These are phyloP conservation scores for Brettanomyces sp. DNA, from an alignment of 805 yeast species.

Conservation along the genomic window DNA sequence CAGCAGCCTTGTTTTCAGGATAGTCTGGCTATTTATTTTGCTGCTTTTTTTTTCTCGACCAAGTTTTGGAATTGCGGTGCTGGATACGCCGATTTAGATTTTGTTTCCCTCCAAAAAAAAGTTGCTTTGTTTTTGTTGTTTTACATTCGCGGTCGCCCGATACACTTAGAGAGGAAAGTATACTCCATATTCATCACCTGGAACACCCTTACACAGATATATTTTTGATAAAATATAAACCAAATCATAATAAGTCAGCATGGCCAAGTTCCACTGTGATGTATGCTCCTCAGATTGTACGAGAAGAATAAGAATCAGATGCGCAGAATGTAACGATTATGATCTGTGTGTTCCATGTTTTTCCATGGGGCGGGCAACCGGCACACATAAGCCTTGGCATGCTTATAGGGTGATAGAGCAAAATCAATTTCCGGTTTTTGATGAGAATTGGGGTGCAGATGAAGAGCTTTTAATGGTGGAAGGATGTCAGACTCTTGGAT, in stretches of 20 bases:
- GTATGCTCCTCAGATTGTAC: constrained; percentile 96
- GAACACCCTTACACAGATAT: constrained; percentile 1
- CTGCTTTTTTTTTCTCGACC: too few relatives aligned
- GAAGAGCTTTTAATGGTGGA: constrained; percentile 84
- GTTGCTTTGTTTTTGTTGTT: too few relatives aligned
- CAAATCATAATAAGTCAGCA: constrained; percentile 4
- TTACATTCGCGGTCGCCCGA: too few relatives aligned
- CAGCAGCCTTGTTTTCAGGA: too few relatives aligned
- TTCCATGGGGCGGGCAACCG: constrained; percentile 71
- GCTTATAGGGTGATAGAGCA: constrained; percentile 89
- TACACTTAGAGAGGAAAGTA: too few relatives aligned
- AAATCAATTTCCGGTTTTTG: constrained; percentile 87
- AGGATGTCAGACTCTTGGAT: constrained; percentile 84
- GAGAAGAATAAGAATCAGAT: constrained; percentile 77
- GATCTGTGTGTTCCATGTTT: constrained; percentile 98
- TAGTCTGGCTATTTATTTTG: too few relatives aligned
- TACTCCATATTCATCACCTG: too few relatives aligned
- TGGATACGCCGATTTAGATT: too few relatives aligned
- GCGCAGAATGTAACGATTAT: constrained; percentile 89
- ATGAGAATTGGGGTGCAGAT: constrained; percentile 95
- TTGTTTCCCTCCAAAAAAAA: too few relatives aligned
- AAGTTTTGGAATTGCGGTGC: too few relatives aligned
- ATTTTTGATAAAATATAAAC: neutral
- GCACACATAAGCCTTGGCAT: constrained; percentile 89
- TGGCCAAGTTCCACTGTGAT: constrained; percentile 77